Evolutionary conservation across 1,284 basidiomycete genomes (phyloP).

Genomic region (Ustilago cynodontis): DNA sequence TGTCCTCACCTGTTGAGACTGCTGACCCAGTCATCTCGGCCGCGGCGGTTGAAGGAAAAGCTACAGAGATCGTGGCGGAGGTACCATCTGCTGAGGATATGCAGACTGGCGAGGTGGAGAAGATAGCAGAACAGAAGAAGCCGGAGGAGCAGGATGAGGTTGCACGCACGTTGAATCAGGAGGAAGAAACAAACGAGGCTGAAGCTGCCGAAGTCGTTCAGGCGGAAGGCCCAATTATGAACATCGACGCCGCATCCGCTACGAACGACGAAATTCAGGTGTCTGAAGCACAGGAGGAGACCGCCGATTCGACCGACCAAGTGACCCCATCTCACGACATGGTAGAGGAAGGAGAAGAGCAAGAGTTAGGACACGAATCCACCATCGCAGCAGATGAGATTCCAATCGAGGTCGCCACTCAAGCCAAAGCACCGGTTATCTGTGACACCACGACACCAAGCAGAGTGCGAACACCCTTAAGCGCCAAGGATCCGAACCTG

Average conservation of each 20-base stretch:
- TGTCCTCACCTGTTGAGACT: not conserved
- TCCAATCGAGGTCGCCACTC: not conserved
- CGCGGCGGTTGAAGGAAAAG: not conserved
- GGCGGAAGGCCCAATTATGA: too few relatives aligned
- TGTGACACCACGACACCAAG: not conserved
- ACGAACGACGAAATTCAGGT: not conserved
- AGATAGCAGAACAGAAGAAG: not conserved
- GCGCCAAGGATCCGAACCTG: conserved; percentile 30
- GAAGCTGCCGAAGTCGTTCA: not conserved
- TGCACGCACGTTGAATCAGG: not conserved
- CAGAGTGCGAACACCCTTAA: conserved; percentile 23
- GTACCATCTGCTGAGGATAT: not conserved
- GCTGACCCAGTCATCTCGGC: not conserved
- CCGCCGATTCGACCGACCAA: not conserved
- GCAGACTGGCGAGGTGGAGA: not conserved
- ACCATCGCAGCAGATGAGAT: not conserved
- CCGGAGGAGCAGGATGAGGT: not conserved
- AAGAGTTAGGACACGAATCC: not conserved
- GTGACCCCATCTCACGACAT: not conserved
- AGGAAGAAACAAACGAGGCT: not conserved
- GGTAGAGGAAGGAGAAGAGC: not conserved
- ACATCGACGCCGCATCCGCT: not conserved
- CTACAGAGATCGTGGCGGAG: not conserved
- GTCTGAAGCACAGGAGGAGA: not conserved
- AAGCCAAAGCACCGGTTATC: not conserved